Percentiles rank a stretch among this genome's conserved stretches.
These are phyloP conservation scores for Geotrichum aggregatum DNA, from an alignment of 1,139 yeast genomes.

Conservation along the genomic window DNA sequence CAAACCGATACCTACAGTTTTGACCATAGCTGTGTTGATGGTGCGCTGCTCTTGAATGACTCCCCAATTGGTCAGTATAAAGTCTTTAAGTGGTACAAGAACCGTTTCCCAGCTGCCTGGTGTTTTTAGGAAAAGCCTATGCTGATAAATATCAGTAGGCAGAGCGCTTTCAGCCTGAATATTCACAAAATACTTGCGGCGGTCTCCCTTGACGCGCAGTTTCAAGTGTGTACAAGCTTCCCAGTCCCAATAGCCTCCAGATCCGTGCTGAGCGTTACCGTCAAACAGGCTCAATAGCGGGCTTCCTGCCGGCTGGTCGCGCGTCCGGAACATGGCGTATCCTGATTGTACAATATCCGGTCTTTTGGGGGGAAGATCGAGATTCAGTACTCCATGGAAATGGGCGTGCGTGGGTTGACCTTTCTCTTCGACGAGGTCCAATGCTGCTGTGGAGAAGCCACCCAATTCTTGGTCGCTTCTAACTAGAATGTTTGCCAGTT, in stretches of 20 bases:
- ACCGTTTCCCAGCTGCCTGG: conserved; percentile 87
- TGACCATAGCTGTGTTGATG: conserved; percentile 60
- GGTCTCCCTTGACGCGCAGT: conserved; percentile 69
- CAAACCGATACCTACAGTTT: conserved; percentile 74
- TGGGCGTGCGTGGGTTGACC: conserved; percentile 29
- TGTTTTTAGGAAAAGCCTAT: conserved; percentile 64
- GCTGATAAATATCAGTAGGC: conserved; percentile 77
- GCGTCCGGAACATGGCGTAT: conserved; percentile 82
- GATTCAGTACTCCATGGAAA: conserved; percentile 67
- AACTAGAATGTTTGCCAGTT: conserved; percentile 49
- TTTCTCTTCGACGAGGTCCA: conserved; percentile 41
- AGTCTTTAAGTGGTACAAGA: conserved; percentile 68
- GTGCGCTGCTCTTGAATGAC: conserved; percentile 66
- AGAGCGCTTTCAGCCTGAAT: conserved; percentile 77
- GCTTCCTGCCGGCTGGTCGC: conserved; percentile 43
- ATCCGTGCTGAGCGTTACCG: conserved; percentile 28
- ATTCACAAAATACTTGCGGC: conserved; percentile 71
- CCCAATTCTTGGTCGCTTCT: conserved; percentile 73
- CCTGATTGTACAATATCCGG: conserved; percentile 72
- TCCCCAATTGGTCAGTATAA: conserved; percentile 81
- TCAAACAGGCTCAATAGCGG: conserved; percentile 31
- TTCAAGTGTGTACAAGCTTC: conserved; percentile 54
- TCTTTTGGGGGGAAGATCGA: conserved; percentile 66
- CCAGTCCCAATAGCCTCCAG: conserved; percentile 54
- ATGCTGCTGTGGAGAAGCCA: conserved; percentile 66